Conservation (phyloP, 2,329 filamentous ascomycete species). For the Lachnellula subtilissima region DNA sequence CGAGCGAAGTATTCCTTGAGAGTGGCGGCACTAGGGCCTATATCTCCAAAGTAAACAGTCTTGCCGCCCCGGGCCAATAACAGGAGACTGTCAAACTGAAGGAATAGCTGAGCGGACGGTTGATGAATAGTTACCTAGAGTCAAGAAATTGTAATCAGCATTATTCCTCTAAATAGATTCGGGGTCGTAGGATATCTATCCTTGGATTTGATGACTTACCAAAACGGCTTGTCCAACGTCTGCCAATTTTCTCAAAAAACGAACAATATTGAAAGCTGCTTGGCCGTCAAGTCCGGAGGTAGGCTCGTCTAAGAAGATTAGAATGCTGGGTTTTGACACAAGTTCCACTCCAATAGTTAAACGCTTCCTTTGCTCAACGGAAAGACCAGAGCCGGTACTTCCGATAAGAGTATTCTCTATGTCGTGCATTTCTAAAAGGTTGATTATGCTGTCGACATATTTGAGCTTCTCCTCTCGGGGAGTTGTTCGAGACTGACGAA, state of each 20-base stretch:
- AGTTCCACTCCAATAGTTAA: conserved; percentile 58
- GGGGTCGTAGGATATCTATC: too few species aligned
- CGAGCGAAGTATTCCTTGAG: conserved; percentile 58
- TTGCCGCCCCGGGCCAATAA: conserved; percentile 61
- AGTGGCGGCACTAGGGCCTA: conserved; percentile 53
- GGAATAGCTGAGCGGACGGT: conserved; percentile 48
- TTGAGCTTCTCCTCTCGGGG: conserved; percentile 72
- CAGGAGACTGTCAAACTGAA: conserved; percentile 55
- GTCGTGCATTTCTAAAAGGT: conserved; percentile 61
- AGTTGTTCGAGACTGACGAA: conserved; percentile 74
- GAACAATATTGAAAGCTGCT: conserved; percentile 58
- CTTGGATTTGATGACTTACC: conserved; percentile 16
- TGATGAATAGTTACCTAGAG: conserved; percentile 47
- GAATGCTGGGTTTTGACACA: conserved; percentile 51
- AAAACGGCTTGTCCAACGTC: conserved; percentile 49
- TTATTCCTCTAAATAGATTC: too few species aligned
- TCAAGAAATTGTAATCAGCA: too few species aligned
- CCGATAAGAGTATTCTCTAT: conserved; percentile 64
- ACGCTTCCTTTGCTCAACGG: conserved; percentile 58
- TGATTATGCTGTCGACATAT: conserved; percentile 73
- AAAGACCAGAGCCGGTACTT: conserved; percentile 55
- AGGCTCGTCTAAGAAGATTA: conserved; percentile 60
- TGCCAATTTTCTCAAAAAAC: conserved; percentile 58
- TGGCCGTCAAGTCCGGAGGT: conserved; percentile 59
- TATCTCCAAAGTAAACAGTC: conserved; percentile 66